A percentile compares a stretch with the other conserved stretches of the same genome.
Evolutionary conservation across 148 eudicot species (phyloP).

Genomic region (Amaranthus hypochondriacus): DNA sequence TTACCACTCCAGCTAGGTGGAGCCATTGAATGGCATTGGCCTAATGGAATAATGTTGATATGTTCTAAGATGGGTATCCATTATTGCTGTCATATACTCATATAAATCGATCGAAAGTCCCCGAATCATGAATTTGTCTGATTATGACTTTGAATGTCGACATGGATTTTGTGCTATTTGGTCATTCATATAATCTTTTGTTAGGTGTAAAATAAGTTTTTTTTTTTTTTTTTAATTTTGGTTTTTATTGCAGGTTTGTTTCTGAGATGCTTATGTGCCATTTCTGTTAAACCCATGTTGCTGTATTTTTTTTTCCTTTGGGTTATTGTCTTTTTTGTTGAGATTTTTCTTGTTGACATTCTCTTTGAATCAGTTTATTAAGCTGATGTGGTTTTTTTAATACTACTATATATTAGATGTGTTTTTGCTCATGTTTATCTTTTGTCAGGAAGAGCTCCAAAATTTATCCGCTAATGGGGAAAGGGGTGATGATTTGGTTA

Average conservation of each 20-base stretch:
- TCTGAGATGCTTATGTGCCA: background rate
- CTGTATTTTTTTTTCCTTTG: background rate
- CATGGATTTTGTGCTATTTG: background rate
- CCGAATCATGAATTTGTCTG: too few species aligned
- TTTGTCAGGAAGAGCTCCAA: slow-evolving; percentile 66
- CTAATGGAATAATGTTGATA: too few species aligned
- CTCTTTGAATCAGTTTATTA: background rate
- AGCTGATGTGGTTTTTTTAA: background rate
- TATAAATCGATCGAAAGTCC: too few species aligned
- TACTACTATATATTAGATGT: background rate
- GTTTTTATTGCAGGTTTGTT: background rate
- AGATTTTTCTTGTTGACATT: background rate
- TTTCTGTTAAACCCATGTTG: background rate
- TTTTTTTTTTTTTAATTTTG: too few species aligned
- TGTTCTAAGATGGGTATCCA: too few species aligned
- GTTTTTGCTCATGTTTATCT: background rate
- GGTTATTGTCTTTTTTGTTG: background rate
- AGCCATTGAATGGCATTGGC: too few species aligned
- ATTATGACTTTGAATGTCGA: background rate
- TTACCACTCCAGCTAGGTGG: too few species aligned
- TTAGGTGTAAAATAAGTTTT: background rate
- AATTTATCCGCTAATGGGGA: slow-evolving; percentile 50
- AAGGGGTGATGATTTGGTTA: slow-evolving; percentile 79
- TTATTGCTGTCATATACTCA: too few species aligned
- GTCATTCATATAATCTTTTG: background rate